Base-by-base conservation (phyloP, 345 rosid genomes). In the Ricinus communis region DNA sequence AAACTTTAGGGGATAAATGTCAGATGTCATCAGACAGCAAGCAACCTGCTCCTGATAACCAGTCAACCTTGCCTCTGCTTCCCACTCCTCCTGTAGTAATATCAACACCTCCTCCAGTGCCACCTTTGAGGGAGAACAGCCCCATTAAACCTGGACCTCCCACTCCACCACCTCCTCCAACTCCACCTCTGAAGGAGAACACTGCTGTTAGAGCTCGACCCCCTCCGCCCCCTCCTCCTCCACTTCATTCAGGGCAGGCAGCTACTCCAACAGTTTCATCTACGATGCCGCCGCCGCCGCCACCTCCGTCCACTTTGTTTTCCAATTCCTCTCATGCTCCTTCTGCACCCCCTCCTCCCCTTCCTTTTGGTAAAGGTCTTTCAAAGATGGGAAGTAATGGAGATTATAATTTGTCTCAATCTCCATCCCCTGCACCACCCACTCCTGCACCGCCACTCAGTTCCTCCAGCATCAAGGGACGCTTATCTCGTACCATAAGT, bases 401-500 rank as follows among this genome's bases (percentile, higher is more conserved):
- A 27, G 56, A 69, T 31, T 25, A 22, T 27, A 56, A 52, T 13
- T 47, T 27, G 13, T 45, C 58, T 55, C 82, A 56, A 36, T 53
- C 82, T 82, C 79, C 87, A 24, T 68, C 90, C 31, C 87, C 87
- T 75, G 80, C 76, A 33, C 83, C 90, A 46, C 81, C 85, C 67
- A 45, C 70, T 56, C 72, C 80, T 50, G 57, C 76, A 16, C 91
- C 93, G 65, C 87, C 90, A 74, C 54, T 62, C 40, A 74, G 78
- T 68, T 30, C 87, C 47, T 64, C 84, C 16, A 78, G 72, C 52
- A 78, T 84, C 74, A 94, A 81, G 80, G 91, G 96, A 16, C 79
- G 92, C 30, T 78, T 90, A 74, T 82, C 91, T 33, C 98, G 96
- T 36, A 70, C 83, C 62, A 74, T 88, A 72, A 77, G 75, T 81